Base-by-base conservation (phyloP, 2,329 filamentous ascomycete genomes). In the Ophiostoma triangulosporum region DNA sequence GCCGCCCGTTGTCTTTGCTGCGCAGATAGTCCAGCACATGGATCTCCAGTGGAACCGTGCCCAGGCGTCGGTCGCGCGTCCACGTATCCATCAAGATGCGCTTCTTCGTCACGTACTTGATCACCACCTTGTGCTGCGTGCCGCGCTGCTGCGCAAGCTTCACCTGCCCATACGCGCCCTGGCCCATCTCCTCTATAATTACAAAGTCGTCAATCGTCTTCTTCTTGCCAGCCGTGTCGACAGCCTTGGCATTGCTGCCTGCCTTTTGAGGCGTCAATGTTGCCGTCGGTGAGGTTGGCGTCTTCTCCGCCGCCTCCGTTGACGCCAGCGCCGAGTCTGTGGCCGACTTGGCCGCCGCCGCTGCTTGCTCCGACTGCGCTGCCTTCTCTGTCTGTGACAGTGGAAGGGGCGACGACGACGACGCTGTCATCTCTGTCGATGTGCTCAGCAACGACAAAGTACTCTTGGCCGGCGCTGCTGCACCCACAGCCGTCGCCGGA, bases 81-180 rank as follows among this genome's bases (percentile, higher is more conserved):
- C 93, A 98, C 0, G 93, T 98, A 69, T 98, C 93, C 57, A 98
- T 91, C 14, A 98, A 77, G 66, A 98, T 98, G 45, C 91, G 86
- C 56, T 87, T 83, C 70, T 98, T 98, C 5, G 93, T 97, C 50
- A 98, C 93, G 66, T 95, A 98, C 67, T 98, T 98, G 64, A 98
- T 77, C 20, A 98, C 91, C 58, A 94, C 86, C 68, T 94, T 95
- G 65, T 84, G 86, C 51, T 79, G 80, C 51, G 77, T 80, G 62
- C 83, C 81, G 70, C 90, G 94, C 70, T 93, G 86, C 29, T 90
- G 81, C 51, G 87, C 91, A 48, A 98, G 77, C 67, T 98, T 98
- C 55, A 98, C 93, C 68, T 98, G 91, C 2, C 93, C 93, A 65
- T 98, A 98, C 1, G 93, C 93, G 38, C 93, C 93, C 69, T 96